Evolutionary conservation across 805 yeast genomes (phyloP), one percentile per base, ranked within the genome.

Genomic region (Hanseniaspora lachancei): DNA sequence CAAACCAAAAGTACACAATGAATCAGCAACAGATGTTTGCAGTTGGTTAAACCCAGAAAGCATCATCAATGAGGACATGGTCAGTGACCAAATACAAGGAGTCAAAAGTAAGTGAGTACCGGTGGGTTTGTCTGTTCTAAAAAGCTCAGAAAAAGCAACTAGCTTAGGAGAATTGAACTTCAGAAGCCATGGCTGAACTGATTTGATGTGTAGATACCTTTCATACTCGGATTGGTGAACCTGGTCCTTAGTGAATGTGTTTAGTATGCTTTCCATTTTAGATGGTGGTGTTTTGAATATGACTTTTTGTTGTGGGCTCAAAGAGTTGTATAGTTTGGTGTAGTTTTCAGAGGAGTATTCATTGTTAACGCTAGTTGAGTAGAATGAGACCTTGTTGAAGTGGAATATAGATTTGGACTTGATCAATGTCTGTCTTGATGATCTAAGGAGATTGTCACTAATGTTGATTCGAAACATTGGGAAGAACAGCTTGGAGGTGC

Each of bases 71-170:
- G 95, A 91, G 0, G 96, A 97, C 82, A 89, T 84, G 0, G 91
- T 75, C 55, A 93, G 84, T 12, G 95, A 84, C 97, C 97, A 93
- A 47, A 87, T 78, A 52, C 95, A 83, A 0, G 98, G 98, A 49
- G 87, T 73, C 58, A 79, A 79, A 43, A 93, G 71, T 29, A 91
- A 72, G 76, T 87, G 80, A 0, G 97, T 86, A 0, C 98, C 99
- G n/a, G 86, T 95, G 0, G 99, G 98, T 62, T 87, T 87, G 65
- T 93, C 98, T 55, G 91, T 68, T 55, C 99, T 75, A 85, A 89
- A 82, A 55, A 93, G 72, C 64, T 88, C 95, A 44, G 96, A 95
- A 66, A 89, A 93, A 0, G 98, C 97, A 47, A 86, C 82, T 80
- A 82, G 74, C 43, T 72, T 74, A 0, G 98, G 97, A 24, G 93